Evolutionary conservation across 1,284 basidiomycete species (phyloP).

Genomic region (Filobasidium uniguttulatum): DNA sequence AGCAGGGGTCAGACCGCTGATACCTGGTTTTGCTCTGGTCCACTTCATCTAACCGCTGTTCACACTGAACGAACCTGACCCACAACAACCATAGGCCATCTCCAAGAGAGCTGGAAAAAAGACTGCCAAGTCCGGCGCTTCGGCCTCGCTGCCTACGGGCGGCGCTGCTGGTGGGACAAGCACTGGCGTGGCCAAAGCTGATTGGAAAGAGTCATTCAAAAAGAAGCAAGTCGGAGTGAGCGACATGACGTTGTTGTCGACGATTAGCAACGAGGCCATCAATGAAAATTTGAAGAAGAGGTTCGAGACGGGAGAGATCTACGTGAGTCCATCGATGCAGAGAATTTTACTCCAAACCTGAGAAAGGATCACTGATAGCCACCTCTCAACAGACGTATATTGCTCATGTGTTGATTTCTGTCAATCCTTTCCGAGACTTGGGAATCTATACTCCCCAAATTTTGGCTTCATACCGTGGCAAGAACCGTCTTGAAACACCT

Average conservation of each 20-base stretch:
- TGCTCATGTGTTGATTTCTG: slow-evolving; percentile 91
- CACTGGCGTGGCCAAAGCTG: slow-evolving; percentile 51
- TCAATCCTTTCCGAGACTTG: slow-evolving; percentile 93
- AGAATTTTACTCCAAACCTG: background rate
- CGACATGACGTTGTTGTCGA: slow-evolving; percentile 95
- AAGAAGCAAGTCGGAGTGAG: slow-evolving; percentile 95
- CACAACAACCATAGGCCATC: too few relatives aligned
- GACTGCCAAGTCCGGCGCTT: slow-evolving; percentile 39
- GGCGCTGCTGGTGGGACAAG: slow-evolving; percentile 25
- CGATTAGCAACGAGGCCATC: slow-evolving; percentile 94
- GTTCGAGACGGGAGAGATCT: slow-evolving; percentile 92
- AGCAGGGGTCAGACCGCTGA: too few relatives aligned
- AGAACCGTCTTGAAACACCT: slow-evolving; percentile 95
- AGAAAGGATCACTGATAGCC: background rate
- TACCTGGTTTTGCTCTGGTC: too few relatives aligned
- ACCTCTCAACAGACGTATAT: slow-evolving; percentile 61
- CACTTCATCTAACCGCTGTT: too few relatives aligned
- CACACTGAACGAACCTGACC: too few relatives aligned
- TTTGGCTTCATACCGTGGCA: slow-evolving; percentile 77
- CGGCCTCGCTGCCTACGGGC: slow-evolving; percentile 49
- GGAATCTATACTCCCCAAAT: slow-evolving; percentile 93
- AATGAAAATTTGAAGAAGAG: slow-evolving; percentile 96
- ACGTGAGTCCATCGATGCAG: slow-evolving; percentile 39
- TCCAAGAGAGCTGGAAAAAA: slow-evolving; percentile 90
- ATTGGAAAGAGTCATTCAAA: slow-evolving; percentile 97